Percentiles rank a stretch among this genome's conserved stretches.
These are phyloP conservation scores for Flaveria brownii DNA, from an alignment of 129 eudicot genomes.

Conservation along the genomic window DNA sequence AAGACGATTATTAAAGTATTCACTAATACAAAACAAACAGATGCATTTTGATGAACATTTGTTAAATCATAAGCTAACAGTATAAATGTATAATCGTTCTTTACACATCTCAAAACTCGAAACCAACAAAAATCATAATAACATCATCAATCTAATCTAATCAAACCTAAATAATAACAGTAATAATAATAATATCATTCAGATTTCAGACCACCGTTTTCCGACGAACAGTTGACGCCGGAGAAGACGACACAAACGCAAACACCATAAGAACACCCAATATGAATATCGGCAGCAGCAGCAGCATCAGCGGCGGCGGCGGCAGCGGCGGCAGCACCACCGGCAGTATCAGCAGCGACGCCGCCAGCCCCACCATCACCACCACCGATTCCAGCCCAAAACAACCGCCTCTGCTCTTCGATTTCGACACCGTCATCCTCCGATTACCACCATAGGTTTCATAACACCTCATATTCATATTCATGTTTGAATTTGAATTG, in stretches of 20 bases:
- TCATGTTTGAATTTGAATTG: conserved; percentile 6
- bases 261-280: conserved; percentile 51
- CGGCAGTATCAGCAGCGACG: conserved; percentile 62
- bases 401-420: conserved; percentile 33
- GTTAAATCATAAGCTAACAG: neutral
- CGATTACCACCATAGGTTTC: neutral
- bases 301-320: conserved; percentile 68
- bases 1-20: no score
- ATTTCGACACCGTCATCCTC: conserved; percentile 13
- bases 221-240: conserved; percentile 26
- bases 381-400: conserved; percentile 59
- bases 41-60: neutral
- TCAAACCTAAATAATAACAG: neutral
- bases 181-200: no score
- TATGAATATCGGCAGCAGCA: conserved; percentile 58
- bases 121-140: neutral
- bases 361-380: conserved; percentile 50
- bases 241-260: conserved; percentile 48
- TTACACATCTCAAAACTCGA: conserved; percentile 28
- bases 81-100: conserved; percentile 16
- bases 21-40: neutral
- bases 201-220: neutral
- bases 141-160: neutral
- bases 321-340: conserved; percentile 72
- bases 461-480: conserved; percentile 12